Percentiles rank a stretch among this genome's conserved stretches.
phyloP scores from a whole-genome alignment of 2,329 filamentous ascomycete genomes.

The Exutisphaerella laricina region DNA sequence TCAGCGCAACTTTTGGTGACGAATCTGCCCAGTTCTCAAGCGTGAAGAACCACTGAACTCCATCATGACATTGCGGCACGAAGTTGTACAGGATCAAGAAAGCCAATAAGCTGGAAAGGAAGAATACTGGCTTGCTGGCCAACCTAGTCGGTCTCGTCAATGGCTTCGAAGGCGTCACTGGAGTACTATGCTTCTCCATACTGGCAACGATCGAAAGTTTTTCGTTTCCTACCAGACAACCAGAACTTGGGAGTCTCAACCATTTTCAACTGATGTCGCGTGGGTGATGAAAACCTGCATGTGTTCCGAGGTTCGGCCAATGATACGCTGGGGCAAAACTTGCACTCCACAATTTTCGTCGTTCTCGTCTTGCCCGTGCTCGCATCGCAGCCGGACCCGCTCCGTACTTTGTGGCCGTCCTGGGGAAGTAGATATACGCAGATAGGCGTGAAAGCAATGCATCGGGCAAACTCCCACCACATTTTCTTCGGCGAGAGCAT shows the following conservation, averaged over 20 bases:
- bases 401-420: not conserved
- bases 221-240: not conserved
- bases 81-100: slow-evolving; percentile 20
- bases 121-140: slow-evolving; percentile 7
- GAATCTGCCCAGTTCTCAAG: slow-evolving; percentile 17
- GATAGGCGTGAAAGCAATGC: not conserved
- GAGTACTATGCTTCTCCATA: slow-evolving; percentile 2
- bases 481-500: too few species aligned
- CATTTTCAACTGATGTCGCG: slow-evolving; percentile 1
- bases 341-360: not conserved
- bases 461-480: slow-evolving; percentile 4
- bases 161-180: not conserved
- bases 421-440: slow-evolving; percentile 4
- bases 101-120: slow-evolving; percentile 17
- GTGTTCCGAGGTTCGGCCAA: too few species aligned
- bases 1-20: slow-evolving; percentile 13
- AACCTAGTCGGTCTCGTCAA: slow-evolving; percentile 1
- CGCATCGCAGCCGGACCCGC: not conserved
- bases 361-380: not conserved
- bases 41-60: slow-evolving; percentile 19
- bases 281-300: too few species aligned
- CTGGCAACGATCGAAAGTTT: not conserved
- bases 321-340: not conserved
- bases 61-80: slow-evolving; percentile 15
- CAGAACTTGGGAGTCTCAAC: not conserved